Percentiles rank a stretch among this genome's conserved stretches.
Conservation (phyloP, 148 eudicot genomes). For the Persicaria maculosa region DNA sequence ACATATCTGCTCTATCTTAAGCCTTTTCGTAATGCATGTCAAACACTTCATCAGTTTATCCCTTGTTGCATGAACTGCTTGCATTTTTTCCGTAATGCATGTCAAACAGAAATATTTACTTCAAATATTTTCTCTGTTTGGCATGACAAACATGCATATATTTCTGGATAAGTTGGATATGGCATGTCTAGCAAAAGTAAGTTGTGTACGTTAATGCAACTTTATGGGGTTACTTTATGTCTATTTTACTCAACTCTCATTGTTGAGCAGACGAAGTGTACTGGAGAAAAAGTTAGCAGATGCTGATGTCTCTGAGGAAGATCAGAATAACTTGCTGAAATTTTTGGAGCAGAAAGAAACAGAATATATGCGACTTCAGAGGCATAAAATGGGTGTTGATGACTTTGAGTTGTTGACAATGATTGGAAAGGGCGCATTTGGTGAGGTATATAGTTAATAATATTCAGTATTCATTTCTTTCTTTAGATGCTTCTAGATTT, state of each 20-base stretch:
- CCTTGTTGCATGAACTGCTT: neutral
- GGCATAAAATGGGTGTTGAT: slow-evolving; percentile 97
- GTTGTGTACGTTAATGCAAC: neutral
- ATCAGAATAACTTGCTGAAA: slow-evolving; percentile 73
- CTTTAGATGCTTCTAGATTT: neutral
- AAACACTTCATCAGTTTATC: neutral
- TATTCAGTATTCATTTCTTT: slow-evolving; percentile 7
- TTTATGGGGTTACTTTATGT: slow-evolving; percentile 11
- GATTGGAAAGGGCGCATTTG: slow-evolving; percentile 99
- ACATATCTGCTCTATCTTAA: neutral
- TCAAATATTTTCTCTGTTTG: neutral
- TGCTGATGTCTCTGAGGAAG: slow-evolving; percentile 97
- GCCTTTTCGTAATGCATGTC: too few species aligned
- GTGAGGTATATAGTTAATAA: slow-evolving; percentile 58
- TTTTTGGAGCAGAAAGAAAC: slow-evolving; percentile 94
- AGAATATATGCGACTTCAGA: slow-evolving; percentile 95
- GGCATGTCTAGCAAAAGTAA: neutral
- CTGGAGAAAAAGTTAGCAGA: slow-evolving; percentile 80
- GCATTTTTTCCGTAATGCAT: neutral
- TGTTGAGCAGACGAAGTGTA: slow-evolving; percentile 52
- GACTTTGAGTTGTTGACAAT: slow-evolving; percentile 92
- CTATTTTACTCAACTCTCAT: slow-evolving; percentile 5
- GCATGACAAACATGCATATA: neutral
- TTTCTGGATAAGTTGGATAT: slow-evolving; percentile 2
- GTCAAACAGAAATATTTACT: neutral